phyloP scores from a whole-genome alignment of 2,329 filamentous ascomycete genomes.

The Clonostachys byssicola region DNA sequence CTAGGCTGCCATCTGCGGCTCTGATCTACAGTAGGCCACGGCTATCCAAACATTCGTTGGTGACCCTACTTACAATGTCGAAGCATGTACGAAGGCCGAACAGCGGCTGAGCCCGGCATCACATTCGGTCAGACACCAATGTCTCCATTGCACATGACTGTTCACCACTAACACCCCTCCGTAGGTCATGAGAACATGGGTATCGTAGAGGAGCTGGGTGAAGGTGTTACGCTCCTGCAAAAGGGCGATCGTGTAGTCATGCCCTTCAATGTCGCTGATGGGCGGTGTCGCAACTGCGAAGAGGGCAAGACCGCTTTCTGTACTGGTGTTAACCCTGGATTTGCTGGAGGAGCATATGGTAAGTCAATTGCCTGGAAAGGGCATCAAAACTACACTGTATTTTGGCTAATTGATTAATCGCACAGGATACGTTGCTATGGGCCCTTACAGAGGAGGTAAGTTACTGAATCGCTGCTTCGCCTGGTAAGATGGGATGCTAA shows the following conservation, averaged over 20 bases:
- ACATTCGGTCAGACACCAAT: constrained; percentile 41
- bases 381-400: background rate
- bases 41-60: background rate
- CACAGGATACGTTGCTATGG: constrained; percentile 55
- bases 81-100: constrained; percentile 63
- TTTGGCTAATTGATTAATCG: background rate
- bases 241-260: constrained; percentile 61
- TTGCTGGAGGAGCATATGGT: constrained; percentile 28
- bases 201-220: constrained; percentile 47
- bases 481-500: background rate
- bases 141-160: no score
- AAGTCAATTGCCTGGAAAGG: background rate
- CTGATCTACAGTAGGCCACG: constrained; percentile 35
- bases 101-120: constrained; percentile 56
- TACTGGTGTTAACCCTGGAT: constrained; percentile 43
- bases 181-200: constrained; percentile 58
- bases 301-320: constrained; percentile 62
- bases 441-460: constrained; percentile 36
- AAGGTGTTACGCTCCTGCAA: constrained; percentile 56
- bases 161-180: background rate
- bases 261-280: constrained; percentile 62
- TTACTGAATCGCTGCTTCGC: background rate
- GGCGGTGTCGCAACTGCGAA: constrained; percentile 60
- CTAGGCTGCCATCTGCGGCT: constrained; percentile 47
- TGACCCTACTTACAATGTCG: constrained; percentile 14